Evolutionary conservation across 2,329 filamentous ascomycete genomes (phyloP), one percentile per base, ranked within the genome.

Genomic region (Penicillium janthinellum): DNA sequence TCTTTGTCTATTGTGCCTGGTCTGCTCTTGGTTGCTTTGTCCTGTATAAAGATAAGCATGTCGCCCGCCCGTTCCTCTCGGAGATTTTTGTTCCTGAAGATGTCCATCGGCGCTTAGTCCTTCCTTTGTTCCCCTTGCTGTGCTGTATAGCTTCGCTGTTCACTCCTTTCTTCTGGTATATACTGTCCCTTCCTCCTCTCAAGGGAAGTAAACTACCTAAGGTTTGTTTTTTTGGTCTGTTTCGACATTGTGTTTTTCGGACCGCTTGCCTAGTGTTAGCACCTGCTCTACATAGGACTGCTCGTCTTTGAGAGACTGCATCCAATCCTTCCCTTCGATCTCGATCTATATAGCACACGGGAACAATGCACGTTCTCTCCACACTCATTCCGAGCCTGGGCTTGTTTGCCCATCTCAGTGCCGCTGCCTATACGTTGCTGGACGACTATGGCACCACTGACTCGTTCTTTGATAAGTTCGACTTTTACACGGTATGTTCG

Each of bases 391-490:
- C 71, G 10, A 55, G 64, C 28, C 42, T 73, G 55, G 69, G 68
- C 47, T 65, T 75, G n/a, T 67, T 74, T 42, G 69, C 67, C 52
- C 65, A 70, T 31, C 60, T 76, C 41, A 67, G 70, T 48, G 63
- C 68, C 44, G 75, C 77, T 39, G 69, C 66, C 39, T 80, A 81
- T 61, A 68, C 73, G 17, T 70, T 84, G 48, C 65, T 79, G 60
- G 81, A 84, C 61, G 79, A 83, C 66, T 83, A 83, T 68, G 75
- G 74, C 48, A 67, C 64, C 35, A 66, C 71, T 38, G 69, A 70
- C 51, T 74, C 75, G 59, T 86, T 85, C 68, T 84, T 84, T 69
- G 75, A 79, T 64, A 76, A 79, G 65, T 85, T 85, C 69, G 67
- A 72, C 34, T 85, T 86, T 72, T 84, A 76, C 64, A 82, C 79